Evolutionary conservation across 805 yeast species (phyloP).

Genomic region (Zygosaccharomyces bailii): DNA sequence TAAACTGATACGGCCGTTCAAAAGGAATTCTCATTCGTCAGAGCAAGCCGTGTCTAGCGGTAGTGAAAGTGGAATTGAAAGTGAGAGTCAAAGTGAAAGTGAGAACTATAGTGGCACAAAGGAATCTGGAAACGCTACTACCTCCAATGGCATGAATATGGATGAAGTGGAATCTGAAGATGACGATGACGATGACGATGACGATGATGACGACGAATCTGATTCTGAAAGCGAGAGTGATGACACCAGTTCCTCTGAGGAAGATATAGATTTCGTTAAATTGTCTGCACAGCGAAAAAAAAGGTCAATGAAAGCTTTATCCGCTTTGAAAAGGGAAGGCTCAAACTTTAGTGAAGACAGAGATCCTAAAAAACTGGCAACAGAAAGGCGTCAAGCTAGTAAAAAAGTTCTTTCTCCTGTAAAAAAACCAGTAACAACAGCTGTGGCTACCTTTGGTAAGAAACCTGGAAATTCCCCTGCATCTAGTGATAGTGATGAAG

Average conservation of each 20-base stretch:
- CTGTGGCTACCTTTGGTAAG: slow-evolving; percentile 29
- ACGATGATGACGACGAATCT: slow-evolving; percentile 40
- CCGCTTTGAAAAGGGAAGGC: slow-evolving; percentile 35
- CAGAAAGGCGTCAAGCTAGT: slow-evolving; percentile 4
- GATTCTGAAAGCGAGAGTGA: slow-evolving; percentile 35
- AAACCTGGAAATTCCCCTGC: slow-evolving; percentile 40
- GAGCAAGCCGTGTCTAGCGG: slow-evolving; percentile 12
- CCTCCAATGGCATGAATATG: too few relatives aligned
- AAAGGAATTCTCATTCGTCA: slow-evolving; percentile 17
- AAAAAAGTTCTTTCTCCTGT: not conserved
- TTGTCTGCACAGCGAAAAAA: slow-evolving; percentile 66
- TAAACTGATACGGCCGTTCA: slow-evolving; percentile 36
- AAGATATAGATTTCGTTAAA: slow-evolving; percentile 68
- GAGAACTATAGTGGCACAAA: too few relatives aligned
- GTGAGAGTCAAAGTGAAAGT: slow-evolving; percentile 28
- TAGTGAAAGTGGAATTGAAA: slow-evolving; percentile 1
- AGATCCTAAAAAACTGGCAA: slow-evolving; percentile 11
- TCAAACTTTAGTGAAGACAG: slow-evolving; percentile 28
- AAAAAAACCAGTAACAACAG: slow-evolving; percentile 57
- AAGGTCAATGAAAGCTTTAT: slow-evolving; percentile 48
- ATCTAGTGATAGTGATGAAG: slow-evolving; percentile 17
- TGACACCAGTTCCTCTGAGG: slow-evolving; percentile 55
- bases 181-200: slow-evolving; percentile 35
- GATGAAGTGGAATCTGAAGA: too few relatives aligned
- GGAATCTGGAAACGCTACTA: too few relatives aligned